A percentile compares a stretch with the other conserved stretches of the same genome.
Conservation (phyloP, 768 basidiomycete genomes). For the Termitomyces titanicus region DNA sequence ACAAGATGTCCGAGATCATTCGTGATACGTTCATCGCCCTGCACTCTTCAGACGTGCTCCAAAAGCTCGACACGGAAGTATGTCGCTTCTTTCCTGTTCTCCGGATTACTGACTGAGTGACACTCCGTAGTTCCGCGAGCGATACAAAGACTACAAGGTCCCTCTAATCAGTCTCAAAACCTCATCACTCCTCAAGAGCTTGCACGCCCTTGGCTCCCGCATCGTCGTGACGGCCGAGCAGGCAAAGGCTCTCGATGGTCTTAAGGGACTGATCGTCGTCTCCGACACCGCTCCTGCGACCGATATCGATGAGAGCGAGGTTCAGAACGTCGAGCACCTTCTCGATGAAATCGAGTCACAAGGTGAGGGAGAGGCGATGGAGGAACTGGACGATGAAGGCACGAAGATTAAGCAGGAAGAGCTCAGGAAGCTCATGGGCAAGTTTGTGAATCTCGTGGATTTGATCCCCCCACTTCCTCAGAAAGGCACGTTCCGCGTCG, state of each 20-base stretch:
- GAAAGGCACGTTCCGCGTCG: conserved; percentile 85
- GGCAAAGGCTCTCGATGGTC: conserved; percentile 25
- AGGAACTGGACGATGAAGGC: conserved; percentile 22
- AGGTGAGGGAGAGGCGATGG: conserved; percentile 19
- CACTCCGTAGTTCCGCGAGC: conserved; percentile 56
- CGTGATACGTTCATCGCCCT: conserved; percentile 92
- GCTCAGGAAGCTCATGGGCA: conserved; percentile 34
- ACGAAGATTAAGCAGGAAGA: conserved; percentile 21
- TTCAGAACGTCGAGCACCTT: conserved; percentile 12
- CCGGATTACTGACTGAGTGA: conserved; percentile 4
- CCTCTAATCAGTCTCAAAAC: conserved; percentile 48
- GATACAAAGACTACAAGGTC: conserved; percentile 72
- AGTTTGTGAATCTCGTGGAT: conserved; percentile 73
- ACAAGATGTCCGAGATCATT: conserved; percentile 85
- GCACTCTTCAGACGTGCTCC: conserved; percentile 84
- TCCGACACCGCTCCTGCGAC: conserved; percentile 29
- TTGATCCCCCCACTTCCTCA: conserved; percentile 78
- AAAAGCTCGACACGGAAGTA: conserved; percentile 71
- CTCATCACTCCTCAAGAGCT: conserved; percentile 32
- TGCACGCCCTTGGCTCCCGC: conserved; percentile 41
- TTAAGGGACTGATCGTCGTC: conserved; percentile 34
- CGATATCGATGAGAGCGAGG: conserved; percentile 27
- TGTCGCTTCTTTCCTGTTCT: conserved; percentile 15
- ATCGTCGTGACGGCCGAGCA: conserved; percentile 40
- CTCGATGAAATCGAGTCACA: conserved; percentile 6